Percentiles rank a stretch among this genome's conserved stretches.
Evolutionary conservation across 2,329 filamentous ascomycete genomes (phyloP).

Genomic region (Xylariaceae sp.): DNA sequence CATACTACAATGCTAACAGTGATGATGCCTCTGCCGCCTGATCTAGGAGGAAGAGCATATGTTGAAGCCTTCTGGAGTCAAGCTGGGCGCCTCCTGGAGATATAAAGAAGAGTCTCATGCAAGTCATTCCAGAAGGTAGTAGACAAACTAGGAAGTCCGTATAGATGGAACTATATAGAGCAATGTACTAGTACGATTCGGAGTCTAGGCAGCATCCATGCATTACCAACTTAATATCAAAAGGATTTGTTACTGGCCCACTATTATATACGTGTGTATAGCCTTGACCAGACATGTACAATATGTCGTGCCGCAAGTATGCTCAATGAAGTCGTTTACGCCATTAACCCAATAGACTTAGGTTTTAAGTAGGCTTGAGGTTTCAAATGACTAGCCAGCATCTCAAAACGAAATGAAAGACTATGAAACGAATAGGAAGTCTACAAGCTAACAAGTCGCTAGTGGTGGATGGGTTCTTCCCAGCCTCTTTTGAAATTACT

Average conservation of each 20-base stretch:
- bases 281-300: neutral
- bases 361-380: too few species aligned
- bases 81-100: too few species aligned
- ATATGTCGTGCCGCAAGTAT: neutral
- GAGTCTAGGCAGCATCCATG: neutral
- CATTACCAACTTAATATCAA: neutral
- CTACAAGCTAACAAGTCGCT: constrained; percentile 1
- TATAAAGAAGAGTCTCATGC: too few species aligned
- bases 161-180: neutral
- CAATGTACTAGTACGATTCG: neutral
- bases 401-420: constrained; percentile 4
- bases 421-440: neutral
- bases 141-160: neutral
- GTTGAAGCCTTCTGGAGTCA: too few species aligned
- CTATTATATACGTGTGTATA: neutral
- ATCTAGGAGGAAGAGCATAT: too few species aligned
- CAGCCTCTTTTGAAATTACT: constrained; percentile 5
- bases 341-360: too few species aligned
- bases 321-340: too few species aligned
- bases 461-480: constrained; percentile 8
- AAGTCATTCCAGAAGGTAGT: too few species aligned
- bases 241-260: neutral
- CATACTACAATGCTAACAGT: too few species aligned
- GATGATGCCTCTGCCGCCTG: too few species aligned
- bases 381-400: neutral